Conservation (phyloP, 1,284 basidiomycete species). For the Leccinum pallidistipes region DNA sequence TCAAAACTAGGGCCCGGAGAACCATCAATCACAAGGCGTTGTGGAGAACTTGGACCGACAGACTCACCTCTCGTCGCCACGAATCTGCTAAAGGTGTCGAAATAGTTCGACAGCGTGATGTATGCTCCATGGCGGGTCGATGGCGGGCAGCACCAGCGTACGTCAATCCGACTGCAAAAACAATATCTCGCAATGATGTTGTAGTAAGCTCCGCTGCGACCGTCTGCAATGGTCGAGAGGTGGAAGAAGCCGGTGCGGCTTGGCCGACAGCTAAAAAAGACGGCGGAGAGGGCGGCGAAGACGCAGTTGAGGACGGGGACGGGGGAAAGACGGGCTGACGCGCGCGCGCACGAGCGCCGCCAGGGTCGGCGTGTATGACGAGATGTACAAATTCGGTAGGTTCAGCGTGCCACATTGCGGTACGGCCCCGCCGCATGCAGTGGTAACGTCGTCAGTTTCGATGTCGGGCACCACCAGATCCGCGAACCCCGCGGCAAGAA, state of each 20-base stretch:
- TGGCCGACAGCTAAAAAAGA: slow-evolving; percentile 30
- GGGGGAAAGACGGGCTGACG: slow-evolving; percentile 10
- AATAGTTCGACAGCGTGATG: slow-evolving; percentile 76
- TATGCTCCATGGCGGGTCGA: slow-evolving; percentile 60
- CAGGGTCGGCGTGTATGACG: slow-evolving; percentile 41
- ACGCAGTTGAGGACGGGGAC: neutral
- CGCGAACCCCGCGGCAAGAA: slow-evolving; percentile 30
- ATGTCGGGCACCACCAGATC: slow-evolving; percentile 49
- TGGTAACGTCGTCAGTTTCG: slow-evolving; percentile 36
- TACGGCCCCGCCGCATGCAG: slow-evolving; percentile 42
- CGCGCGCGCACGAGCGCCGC: slow-evolving; percentile 31
- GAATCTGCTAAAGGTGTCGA: slow-evolving; percentile 73
- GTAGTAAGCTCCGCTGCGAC: slow-evolving; percentile 52
- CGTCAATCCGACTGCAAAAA: slow-evolving; percentile 87
- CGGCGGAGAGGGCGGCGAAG: neutral
- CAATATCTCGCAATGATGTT: slow-evolving; percentile 89
- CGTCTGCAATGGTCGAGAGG: slow-evolving; percentile 10
- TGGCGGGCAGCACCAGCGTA: slow-evolving; percentile 91
- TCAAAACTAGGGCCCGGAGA: slow-evolving; percentile 72
- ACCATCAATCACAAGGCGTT: neutral
- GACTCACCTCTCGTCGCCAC: slow-evolving; percentile 62
- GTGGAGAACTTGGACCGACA: neutral
- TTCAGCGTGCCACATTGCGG: slow-evolving; percentile 14
- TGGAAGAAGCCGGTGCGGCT: slow-evolving; percentile 7
- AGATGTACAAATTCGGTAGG: slow-evolving; percentile 35